Evolutionary conservation across 108 stramenopile genomes (phyloP).

Genomic region (Cyclotella baltica): DNA sequence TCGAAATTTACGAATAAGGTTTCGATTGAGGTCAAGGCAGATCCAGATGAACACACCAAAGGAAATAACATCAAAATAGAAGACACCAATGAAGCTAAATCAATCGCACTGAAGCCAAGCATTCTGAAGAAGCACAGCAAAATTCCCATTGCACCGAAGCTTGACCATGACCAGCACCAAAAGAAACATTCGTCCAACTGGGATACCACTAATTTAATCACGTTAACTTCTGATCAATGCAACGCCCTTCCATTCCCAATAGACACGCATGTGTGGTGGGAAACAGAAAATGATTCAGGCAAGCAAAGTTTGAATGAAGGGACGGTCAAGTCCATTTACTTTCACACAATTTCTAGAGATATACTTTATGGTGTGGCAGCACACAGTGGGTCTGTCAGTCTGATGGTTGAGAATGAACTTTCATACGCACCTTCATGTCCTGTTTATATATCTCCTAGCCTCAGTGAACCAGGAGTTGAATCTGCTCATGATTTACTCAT

Average conservation of each 20-base stretch:
- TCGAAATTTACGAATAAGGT: background rate
- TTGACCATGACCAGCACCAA: too few relatives aligned
- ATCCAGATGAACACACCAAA: background rate
- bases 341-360: background rate
- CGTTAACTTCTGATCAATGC: slow-evolving; percentile 6
- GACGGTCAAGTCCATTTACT: background rate
- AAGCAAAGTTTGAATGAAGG: slow-evolving; percentile 1
- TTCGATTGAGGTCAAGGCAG: background rate
- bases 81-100: background rate
- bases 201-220: background rate
- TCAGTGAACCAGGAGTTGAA: background rate
- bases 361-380: background rate
- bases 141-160: background rate
- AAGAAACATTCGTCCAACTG: background rate
- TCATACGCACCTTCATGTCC: background rate
- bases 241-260: background rate
- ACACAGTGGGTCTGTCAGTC: background rate
- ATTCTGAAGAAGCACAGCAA: background rate
- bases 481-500: background rate
- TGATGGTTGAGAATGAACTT: background rate
- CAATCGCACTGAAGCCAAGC: background rate
- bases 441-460: background rate
- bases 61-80: background rate
- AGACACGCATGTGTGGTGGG: background rate
- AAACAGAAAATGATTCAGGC: background rate